Percentiles rank a stretch among this genome's conserved stretches.
These are phyloP conservation scores for Ceratocystis cacaofunesta DNA, from an alignment of 2,329 filamentous ascomycete genomes.

Conservation along the genomic window DNA sequence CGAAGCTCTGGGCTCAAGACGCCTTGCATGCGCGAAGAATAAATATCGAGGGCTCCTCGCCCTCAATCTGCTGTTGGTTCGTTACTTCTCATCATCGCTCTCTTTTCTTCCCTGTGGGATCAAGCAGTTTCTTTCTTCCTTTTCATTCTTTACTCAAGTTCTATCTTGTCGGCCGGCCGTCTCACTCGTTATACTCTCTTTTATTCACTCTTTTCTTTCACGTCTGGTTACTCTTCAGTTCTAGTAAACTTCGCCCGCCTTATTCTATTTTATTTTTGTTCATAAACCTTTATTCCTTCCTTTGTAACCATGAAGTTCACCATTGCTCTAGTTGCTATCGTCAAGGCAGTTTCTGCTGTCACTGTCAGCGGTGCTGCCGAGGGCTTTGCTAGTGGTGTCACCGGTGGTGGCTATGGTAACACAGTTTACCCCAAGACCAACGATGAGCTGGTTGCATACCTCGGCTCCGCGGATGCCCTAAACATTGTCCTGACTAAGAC, in stretches of 20 bases:
- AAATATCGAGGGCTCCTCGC: not conserved
- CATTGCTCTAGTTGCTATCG: conserved; percentile 20
- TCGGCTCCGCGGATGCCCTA: conserved; percentile 37
- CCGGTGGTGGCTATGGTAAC: conserved; percentile 42
- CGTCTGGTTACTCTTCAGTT: not conserved
- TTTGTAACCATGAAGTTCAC: conserved; percentile 19
- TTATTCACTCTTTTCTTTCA: not conserved
- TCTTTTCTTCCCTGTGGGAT: not conserved
- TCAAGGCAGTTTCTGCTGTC: conserved; percentile 20
- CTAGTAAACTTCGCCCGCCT: not conserved
- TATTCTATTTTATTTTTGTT: conserved; percentile 6
- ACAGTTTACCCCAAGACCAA: conserved; percentile 39
- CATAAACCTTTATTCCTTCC: not conserved
- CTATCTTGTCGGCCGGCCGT: conserved; percentile 4
- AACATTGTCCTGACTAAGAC: conserved; percentile 44
- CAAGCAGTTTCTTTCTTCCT: not conserved
- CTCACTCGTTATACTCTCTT: not conserved
- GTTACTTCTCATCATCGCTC: not conserved
- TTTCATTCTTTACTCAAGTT: not conserved
- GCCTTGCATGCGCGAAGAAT: not conserved
- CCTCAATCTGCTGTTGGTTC: too few relatives aligned
- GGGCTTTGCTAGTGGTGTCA: conserved; percentile 36
- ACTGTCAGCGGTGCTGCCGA: conserved; percentile 27
- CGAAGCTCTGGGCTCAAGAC: too few relatives aligned
- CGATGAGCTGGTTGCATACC: conserved; percentile 43